Evolutionary conservation across 768 basidiomycete genomes (phyloP).

Genomic region (Omphalotus guepiniiformis): DNA sequence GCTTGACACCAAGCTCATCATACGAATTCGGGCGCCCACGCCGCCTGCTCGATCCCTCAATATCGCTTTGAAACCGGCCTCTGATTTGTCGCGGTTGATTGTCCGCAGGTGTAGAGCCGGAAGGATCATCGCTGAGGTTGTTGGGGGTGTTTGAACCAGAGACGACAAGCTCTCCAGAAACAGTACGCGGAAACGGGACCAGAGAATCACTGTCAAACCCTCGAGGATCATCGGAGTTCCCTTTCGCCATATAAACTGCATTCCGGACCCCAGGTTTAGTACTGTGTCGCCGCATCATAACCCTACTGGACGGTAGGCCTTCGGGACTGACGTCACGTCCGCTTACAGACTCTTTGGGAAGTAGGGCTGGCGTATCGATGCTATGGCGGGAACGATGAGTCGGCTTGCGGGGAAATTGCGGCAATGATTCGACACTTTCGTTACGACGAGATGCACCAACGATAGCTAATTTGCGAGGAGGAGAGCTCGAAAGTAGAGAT

Average conservation of each 20-base stretch:
- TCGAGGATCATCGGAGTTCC: constrained; percentile 28
- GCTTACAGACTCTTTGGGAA: constrained; percentile 45
- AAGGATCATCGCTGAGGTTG: constrained; percentile 30
- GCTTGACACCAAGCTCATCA: constrained; percentile 58
- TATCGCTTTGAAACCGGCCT: constrained; percentile 71
- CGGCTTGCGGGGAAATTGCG: constrained; percentile 52
- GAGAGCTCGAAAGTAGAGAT: constrained; percentile 37
- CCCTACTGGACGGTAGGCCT: constrained; percentile 34
- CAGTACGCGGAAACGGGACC: constrained; percentile 65
- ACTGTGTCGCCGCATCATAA: constrained; percentile 55
- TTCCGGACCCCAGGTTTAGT: constrained; percentile 47
- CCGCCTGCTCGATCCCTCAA: constrained; percentile 54
- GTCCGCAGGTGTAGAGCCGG: constrained; percentile 12
- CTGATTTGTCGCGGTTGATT: constrained; percentile 44
- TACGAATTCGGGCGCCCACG: constrained; percentile 61
- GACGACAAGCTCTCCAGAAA: constrained; percentile 48
- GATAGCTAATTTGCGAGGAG: constrained; percentile 54
- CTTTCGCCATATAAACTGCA: constrained; percentile 42
- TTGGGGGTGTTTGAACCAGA: constrained; percentile 40
- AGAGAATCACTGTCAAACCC: constrained; percentile 33
- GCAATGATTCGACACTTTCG: constrained; percentile 43
- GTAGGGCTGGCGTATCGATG: constrained; percentile 47
- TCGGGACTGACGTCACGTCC: constrained; percentile 61
- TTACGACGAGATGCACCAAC: constrained; percentile 39
- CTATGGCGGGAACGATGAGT: constrained; percentile 63